Conservation (phyloP, 352 stramenopile genomes). For the Lagenidium giganteum region DNA sequence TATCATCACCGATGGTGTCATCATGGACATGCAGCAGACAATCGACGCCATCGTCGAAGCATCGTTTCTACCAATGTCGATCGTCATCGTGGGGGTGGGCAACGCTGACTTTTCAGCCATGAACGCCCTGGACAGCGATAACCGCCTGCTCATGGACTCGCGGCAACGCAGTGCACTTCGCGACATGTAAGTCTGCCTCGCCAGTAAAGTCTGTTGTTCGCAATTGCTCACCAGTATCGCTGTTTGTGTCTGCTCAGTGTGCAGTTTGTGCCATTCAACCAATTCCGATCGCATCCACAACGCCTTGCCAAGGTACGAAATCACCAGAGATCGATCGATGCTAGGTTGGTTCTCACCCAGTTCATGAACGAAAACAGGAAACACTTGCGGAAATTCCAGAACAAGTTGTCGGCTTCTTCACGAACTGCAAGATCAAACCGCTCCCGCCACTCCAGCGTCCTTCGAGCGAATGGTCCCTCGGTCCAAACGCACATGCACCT, state of each 20-base stretch:
- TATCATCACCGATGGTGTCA: slow-evolving; percentile 68
- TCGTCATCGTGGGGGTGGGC: slow-evolving; percentile 80
- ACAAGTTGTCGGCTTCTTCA: slow-evolving; percentile 59
- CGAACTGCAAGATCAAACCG: slow-evolving; percentile 47
- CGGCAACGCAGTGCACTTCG: slow-evolving; percentile 29
- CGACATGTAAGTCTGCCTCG: slow-evolving; percentile 56
- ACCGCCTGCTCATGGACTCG: slow-evolving; percentile 44
- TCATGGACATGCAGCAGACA: slow-evolving; percentile 77
- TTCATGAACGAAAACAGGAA: too few species aligned
- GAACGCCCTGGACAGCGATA: slow-evolving; percentile 53
- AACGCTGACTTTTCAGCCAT: slow-evolving; percentile 70
- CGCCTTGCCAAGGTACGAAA: slow-evolving; percentile 44
- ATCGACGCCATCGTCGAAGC: slow-evolving; percentile 65
- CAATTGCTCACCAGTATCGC: neutral
- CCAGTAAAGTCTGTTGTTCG: neutral
- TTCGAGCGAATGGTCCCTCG: too few species aligned
- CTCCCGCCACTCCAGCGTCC: slow-evolving; percentile 39
- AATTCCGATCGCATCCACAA: slow-evolving; percentile 51
- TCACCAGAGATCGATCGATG: too few species aligned
- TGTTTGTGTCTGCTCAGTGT: slow-evolving; percentile 31
- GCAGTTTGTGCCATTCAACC: slow-evolving; percentile 74
- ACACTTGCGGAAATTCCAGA: slow-evolving; percentile 65
- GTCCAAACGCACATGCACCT: too few species aligned
- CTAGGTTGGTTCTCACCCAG: too few species aligned
- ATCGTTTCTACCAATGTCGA: slow-evolving; percentile 62